Evolutionary conservation across 345 rosid species (phyloP).

Genomic region (Bruguiera gymnorhiza): DNA sequence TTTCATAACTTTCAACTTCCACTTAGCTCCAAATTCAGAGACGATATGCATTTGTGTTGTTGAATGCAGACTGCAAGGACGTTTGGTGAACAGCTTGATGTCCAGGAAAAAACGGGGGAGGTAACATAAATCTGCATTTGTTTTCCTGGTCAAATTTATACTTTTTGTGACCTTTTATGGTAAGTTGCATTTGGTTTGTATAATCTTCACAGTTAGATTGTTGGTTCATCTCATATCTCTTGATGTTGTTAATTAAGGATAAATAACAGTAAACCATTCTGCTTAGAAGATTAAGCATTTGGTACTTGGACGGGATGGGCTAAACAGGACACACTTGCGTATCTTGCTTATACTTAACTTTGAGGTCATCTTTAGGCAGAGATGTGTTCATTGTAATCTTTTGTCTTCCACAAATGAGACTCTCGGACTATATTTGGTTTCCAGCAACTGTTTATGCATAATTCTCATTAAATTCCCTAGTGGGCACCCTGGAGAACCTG

Average conservation of each 20-base stretch:
- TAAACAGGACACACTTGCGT: neutral
- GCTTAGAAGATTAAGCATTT: neutral
- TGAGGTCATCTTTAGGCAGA: neutral
- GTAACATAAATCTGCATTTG: slow-evolving; percentile 28
- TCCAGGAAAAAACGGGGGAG: slow-evolving; percentile 53
- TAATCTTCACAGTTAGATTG: no score
- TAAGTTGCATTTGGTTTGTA: neutral
- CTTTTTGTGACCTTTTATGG: neutral
- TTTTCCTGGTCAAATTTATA: neutral
- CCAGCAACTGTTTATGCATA: neutral
- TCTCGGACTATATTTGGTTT: no score
- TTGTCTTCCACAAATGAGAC: neutral
- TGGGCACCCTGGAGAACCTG: neutral
- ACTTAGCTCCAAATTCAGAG: slow-evolving; percentile 3
- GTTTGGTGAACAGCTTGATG: slow-evolving; percentile 37
- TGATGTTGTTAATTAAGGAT: no score
- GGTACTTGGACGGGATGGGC: neutral
- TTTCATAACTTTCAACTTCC: no score
- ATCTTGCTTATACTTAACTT: neutral
- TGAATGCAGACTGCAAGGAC: slow-evolving; percentile 44
- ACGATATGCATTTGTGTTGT: slow-evolving; percentile 14
- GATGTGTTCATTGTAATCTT: neutral
- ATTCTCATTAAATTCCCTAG: neutral
- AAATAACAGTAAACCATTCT: neutral
- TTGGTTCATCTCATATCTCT: no score